phyloP scores from a whole-genome alignment of 768 basidiomycete species.

The Suillus hirtellus region DNA sequence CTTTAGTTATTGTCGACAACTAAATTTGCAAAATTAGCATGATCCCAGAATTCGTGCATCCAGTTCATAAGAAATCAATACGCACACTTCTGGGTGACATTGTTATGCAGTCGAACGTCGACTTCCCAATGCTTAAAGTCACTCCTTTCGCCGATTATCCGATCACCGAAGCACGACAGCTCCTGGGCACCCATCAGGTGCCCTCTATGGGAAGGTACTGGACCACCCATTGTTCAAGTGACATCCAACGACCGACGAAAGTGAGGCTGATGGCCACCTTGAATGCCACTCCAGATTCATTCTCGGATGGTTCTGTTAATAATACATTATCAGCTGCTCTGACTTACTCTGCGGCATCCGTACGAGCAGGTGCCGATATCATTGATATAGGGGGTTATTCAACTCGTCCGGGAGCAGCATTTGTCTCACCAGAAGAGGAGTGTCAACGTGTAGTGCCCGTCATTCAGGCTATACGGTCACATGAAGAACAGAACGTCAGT shows the following conservation, averaged over 20 bases:
- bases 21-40: constrained; percentile 51
- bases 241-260: constrained; percentile 28
- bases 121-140: constrained; percentile 66
- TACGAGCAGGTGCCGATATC: constrained; percentile 65
- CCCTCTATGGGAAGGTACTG: constrained; percentile 27
- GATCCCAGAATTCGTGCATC: constrained; percentile 74
- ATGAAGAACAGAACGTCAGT: constrained; percentile 19
- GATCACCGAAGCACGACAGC: constrained; percentile 18
- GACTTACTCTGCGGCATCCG: constrained; percentile 48
- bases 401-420: constrained; percentile 78
- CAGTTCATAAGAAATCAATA: constrained; percentile 50
- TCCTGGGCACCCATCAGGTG: constrained; percentile 12
- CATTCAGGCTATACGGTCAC: constrained; percentile 55
- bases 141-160: constrained; percentile 69
- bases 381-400: constrained; percentile 95
- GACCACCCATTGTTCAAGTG: constrained; percentile 24
- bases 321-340: constrained; percentile 55
- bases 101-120: constrained; percentile 28
- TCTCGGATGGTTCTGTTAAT: constrained; percentile 81
- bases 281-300: constrained; percentile 94
- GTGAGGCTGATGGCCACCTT: constrained; percentile 90
- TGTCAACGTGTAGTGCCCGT: constrained; percentile 69
- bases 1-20: not conserved
- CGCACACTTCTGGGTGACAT: constrained; percentile 46
- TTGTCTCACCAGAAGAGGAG: constrained; percentile 72